Conservation (phyloP, 257 asterid species). For the Solanum medicagineum region DNA sequence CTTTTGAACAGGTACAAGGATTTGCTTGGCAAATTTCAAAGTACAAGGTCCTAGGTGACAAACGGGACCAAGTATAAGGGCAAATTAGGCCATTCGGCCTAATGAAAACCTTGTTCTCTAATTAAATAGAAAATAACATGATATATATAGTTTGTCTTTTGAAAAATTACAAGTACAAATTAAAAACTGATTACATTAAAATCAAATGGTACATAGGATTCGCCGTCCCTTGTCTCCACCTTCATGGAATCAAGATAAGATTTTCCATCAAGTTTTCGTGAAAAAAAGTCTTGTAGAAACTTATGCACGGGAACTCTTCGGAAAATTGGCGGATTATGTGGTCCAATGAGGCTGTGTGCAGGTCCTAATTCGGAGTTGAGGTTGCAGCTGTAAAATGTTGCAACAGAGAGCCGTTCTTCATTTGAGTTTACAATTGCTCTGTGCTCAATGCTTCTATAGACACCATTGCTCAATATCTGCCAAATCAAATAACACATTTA, state of each 20-base stretch:
- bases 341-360: slow-evolving; percentile 27
- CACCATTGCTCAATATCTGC: slow-evolving; percentile 47
- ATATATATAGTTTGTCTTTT: too few species aligned
- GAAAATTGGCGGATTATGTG: slow-evolving; percentile 23
- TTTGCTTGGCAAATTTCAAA: too few species aligned
- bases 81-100: too few species aligned
- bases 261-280: slow-evolving; percentile 30
- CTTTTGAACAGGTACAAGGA: too few species aligned
- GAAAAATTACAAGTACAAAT: too few species aligned
- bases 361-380: slow-evolving; percentile 35
- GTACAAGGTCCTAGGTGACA: too few species aligned
- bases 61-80: too few species aligned
- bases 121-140: too few species aligned
- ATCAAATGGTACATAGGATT: neutral
- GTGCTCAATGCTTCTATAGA: slow-evolving; percentile 43
- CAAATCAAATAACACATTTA: neutral
- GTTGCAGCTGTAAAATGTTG: slow-evolving; percentile 29
- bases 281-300: slow-evolving; percentile 29
- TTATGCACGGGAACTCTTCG: slow-evolving; percentile 11
- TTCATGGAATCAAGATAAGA: slow-evolving; percentile 37
- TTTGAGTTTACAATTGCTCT: slow-evolving; percentile 32
- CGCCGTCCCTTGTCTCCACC: neutral
- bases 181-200: too few species aligned
- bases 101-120: too few species aligned
- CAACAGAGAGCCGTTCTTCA: slow-evolving; percentile 41